phyloP scores from a whole-genome alignment of 176 grass and related monocot species.

The Cenchrus purpureus region DNA sequence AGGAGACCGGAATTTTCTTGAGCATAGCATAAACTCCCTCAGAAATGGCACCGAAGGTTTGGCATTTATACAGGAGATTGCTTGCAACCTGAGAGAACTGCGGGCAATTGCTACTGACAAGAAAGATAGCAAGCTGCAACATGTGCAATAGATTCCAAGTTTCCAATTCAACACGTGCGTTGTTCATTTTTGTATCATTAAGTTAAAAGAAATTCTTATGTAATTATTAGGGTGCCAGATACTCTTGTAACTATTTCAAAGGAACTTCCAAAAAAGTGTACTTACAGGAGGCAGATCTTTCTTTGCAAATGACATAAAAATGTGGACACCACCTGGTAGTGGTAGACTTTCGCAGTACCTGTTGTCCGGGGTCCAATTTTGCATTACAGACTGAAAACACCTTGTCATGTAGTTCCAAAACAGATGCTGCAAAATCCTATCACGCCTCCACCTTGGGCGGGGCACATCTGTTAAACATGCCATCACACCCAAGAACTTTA shows the following conservation, averaged over 20 bases:
- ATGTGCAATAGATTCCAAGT: slow-evolving; percentile 25
- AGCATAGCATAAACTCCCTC: slow-evolving; percentile 73
- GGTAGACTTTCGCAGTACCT: neutral
- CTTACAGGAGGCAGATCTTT: neutral
- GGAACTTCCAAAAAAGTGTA: slow-evolving; percentile 11
- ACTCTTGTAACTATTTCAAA: slow-evolving; percentile 17
- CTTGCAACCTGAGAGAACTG: slow-evolving; percentile 52
- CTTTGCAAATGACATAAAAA: neutral
- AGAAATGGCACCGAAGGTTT: slow-evolving; percentile 60
- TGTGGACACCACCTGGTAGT: neutral
- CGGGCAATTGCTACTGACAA: slow-evolving; percentile 42
- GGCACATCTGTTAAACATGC: too few relatives aligned
- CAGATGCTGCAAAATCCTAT: slow-evolving; percentile 8
- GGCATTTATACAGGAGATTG: slow-evolving; percentile 67
- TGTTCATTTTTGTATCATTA: slow-evolving; percentile 9
- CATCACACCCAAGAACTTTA: neutral
- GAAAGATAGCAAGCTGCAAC: slow-evolving; percentile 23
- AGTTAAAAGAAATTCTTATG: slow-evolving; percentile 18
- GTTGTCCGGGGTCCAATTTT: neutral
- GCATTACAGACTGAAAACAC: neutral
- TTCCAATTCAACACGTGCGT: slow-evolving; percentile 6
- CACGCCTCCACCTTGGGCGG: neutral
- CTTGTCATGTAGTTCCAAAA: too few relatives aligned
- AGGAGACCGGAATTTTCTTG: slow-evolving; percentile 67
- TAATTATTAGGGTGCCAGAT: neutral